Evolutionary conservation across 2,329 filamentous ascomycete species (phyloP).

Genomic region (Tolypocladium tundrense): DNA sequence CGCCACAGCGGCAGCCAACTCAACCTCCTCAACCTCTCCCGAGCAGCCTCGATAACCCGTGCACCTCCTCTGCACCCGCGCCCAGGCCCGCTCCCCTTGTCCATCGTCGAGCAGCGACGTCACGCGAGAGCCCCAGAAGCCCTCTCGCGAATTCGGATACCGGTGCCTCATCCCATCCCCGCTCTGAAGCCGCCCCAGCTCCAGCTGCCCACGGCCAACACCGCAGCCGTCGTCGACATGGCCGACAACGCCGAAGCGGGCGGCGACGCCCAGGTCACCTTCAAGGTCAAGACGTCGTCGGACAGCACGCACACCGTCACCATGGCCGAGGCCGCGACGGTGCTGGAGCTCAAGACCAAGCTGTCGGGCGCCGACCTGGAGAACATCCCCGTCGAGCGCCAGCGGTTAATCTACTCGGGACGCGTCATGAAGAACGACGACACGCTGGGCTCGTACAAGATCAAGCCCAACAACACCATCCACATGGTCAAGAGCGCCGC

Average conservation of each 20-base stretch:
- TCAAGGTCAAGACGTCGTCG: conserved; percentile 95
- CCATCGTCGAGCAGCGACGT: neutral
- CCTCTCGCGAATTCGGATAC: neutral
- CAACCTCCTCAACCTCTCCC: neutral
- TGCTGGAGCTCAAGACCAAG: conserved; percentile 82
- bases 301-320: conserved; percentile 79
- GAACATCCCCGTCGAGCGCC: conserved; percentile 76
- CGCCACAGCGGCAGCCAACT: neutral
- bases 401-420: conserved; percentile 95
- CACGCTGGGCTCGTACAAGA: conserved; percentile 76
- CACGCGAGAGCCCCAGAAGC: neutral
- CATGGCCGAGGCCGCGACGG: conserved; percentile 63
- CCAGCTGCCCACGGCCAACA: conserved; percentile 1
- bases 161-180: neutral
- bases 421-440: conserved; percentile 94
- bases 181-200: conserved; percentile 4
- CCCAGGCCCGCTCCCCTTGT: neutral
- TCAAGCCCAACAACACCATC: conserved; percentile 90
- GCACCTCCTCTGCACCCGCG: neutral
- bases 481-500: conserved; percentile 94
- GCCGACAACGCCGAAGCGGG: conserved; percentile 51
- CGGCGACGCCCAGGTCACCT: conserved; percentile 72
- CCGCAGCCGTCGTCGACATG: conserved; percentile 32
- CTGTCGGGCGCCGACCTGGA: conserved; percentile 73
- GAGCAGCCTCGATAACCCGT: neutral